Conservation (phyloP, 345 rosid genomes). For the Corymbia maculata region DNA sequence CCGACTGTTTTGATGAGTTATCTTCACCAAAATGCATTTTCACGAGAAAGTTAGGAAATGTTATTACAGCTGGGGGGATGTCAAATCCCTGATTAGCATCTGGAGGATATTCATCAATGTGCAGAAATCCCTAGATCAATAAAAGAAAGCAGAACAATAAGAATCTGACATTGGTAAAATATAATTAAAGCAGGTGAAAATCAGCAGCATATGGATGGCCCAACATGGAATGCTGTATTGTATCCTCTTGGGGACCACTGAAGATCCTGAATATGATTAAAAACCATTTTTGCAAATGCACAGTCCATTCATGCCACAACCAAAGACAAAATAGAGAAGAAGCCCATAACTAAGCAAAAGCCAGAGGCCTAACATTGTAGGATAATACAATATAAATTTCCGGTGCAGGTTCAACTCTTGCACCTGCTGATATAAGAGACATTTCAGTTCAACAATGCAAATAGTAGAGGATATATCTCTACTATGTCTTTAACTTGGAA, state of each 20-base stretch:
- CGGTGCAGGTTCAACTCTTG: neutral
- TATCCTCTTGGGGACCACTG: neutral
- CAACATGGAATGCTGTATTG: neutral
- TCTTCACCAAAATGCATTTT: conserved; percentile 28
- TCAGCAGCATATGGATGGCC: neutral
- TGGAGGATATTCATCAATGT: conserved; percentile 93
- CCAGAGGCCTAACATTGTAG: neutral
- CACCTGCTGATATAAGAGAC: neutral
- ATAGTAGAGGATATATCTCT: neutral
- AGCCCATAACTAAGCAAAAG: neutral
- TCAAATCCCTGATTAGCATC: conserved; percentile 99
- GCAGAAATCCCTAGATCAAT: conserved; percentile 66
- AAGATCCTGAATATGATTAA: neutral
- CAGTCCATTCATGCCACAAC: neutral
- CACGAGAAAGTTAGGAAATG: conserved; percentile 55
- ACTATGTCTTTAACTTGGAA: neutral
- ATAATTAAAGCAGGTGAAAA: neutral
- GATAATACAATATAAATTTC: neutral
- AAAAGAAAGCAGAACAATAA: neutral
- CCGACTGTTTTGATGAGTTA: conserved; percentile 19
- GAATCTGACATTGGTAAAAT: neutral
- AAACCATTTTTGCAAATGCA: neutral
- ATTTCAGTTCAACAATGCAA: neutral
- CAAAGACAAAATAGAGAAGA: neutral
- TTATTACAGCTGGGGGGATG: conserved; percentile 86